phyloP scores from a whole-genome alignment of 2,329 filamentous ascomycete genomes.

The Epichloe elymi region DNA sequence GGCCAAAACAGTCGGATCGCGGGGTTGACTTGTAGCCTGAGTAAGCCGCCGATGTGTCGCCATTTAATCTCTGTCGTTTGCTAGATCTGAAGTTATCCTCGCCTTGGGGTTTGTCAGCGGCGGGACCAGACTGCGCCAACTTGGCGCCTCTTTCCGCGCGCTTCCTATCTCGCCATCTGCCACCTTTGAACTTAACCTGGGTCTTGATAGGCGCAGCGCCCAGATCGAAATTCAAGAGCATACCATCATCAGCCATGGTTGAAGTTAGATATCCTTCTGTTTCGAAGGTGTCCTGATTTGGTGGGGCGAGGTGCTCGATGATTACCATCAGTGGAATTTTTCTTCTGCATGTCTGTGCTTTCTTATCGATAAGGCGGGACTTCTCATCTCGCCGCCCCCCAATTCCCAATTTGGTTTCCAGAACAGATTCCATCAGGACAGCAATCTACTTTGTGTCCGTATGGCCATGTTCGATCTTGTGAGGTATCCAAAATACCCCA shows the following conservation, averaged over 20 bases:
- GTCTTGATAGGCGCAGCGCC: conserved; percentile 51
- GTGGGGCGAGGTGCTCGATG: conserved; percentile 4
- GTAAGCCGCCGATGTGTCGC: conserved; percentile 9
- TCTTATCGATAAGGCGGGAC: background rate
- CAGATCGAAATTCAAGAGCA: conserved; percentile 86
- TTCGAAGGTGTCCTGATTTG: background rate
- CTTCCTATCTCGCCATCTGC: conserved; percentile 82
- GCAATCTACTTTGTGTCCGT: too few relatives aligned
- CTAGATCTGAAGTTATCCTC: conserved; percentile 21
- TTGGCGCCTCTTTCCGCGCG: conserved; percentile 39
- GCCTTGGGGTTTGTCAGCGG: conserved; percentile 11
- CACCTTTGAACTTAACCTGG: conserved; percentile 63
- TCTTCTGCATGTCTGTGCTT: background rate
- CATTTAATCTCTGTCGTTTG: conserved; percentile 33
- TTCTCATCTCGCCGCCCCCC: too few relatives aligned
- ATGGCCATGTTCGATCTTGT: background rate
- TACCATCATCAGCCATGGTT: conserved; percentile 82
- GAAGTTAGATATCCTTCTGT: background rate
- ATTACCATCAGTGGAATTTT: background rate
- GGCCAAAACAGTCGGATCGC: background rate
- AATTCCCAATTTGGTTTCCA: too few relatives aligned
- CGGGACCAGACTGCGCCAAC: conserved; percentile 13
- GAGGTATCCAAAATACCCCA: background rate
- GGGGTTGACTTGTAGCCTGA: background rate
- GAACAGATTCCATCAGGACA: too few relatives aligned